Evolutionary conservation across 257 asterid species (phyloP).

Genomic region (Linaria vulgaris): DNA sequence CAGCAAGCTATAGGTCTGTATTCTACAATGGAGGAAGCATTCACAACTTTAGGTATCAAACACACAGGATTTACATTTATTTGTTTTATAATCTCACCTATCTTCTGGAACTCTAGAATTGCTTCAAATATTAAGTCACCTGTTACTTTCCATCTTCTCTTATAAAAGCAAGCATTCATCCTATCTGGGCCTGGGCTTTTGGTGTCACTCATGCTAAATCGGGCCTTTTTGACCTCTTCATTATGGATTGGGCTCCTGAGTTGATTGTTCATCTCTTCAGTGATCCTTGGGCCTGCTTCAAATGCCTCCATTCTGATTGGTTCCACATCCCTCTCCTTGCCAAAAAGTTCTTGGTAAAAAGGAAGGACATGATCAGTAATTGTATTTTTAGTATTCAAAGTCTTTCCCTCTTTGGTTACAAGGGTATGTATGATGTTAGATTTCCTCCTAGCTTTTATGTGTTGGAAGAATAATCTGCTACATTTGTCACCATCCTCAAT

Average conservation of each 20-base stretch:
- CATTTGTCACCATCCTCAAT: background rate
- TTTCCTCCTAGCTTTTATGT: too few relatives aligned
- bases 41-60: background rate
- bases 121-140: too few relatives aligned
- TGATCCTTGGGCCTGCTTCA: background rate
- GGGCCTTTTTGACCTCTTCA: background rate
- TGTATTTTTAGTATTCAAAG: background rate
- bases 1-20: background rate
- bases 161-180: too few relatives aligned
- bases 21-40: background rate
- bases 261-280: background rate
- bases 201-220: background rate
- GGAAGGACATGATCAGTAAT: too few relatives aligned
- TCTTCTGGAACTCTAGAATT: too few relatives aligned
- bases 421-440: background rate
- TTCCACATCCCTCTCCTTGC: background rate
- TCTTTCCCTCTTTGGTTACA: background rate
- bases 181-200: too few relatives aligned
- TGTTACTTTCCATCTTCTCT: too few relatives aligned
- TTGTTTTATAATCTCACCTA: background rate
- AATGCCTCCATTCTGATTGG: background rate
- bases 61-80: background rate
- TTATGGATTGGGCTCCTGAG: background rate
- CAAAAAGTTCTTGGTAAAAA: background rate
- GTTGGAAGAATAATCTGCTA: too few relatives aligned